Evolutionary conservation across 108 stramenopile species (phyloP), one percentile per base, ranked within the genome.

Genomic region (Poteriospumella lacustris): DNA sequence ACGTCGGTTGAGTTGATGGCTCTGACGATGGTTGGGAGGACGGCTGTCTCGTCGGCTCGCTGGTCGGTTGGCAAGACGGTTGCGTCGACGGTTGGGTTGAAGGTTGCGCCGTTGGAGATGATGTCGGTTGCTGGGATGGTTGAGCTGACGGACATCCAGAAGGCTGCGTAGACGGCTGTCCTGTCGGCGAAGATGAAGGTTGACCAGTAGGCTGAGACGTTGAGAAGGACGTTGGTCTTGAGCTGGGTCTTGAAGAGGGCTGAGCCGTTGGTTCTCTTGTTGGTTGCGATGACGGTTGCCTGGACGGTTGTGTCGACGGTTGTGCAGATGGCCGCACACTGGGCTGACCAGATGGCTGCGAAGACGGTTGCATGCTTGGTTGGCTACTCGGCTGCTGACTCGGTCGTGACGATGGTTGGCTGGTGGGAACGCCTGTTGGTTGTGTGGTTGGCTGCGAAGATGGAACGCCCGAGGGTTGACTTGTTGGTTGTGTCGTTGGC

Each of bases 31-130:
- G 47, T 19, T 52, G 47, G 19, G 9, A 15, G 47, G 47, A 15
- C 9, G 47, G 47, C 19, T 52, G 47, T 19, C 47, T 19, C 9
- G 33, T 64, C 3, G 60, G 60, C 33, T 64, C 36, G 24, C 60
- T 24, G 3, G 29, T 64, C 12, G 60, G 60, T 64, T 64, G 60
- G 60, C 60, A 34, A 64, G 60, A 64, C 9, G 60, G 60, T 24
- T 64, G 33, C 5, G 9, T 33, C 9, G 60, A 31, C 36, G 60
- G 60, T 64, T 64, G 60, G 36, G 60, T 3, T 3, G 60, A 31
- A 31, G 60, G 60, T 3, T 64, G 24, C 9, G 60, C 3, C 33
- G 29, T 12, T 5, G 60, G 60, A 34, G 28, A 9, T 64, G 15
- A 5, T 33, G 60, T 12, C 5, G 60, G 60, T 3, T 24, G 24